phyloP scores from a whole-genome alignment of 192 early-diverging fungal genomes.

The Dispira parvispora region DNA sequence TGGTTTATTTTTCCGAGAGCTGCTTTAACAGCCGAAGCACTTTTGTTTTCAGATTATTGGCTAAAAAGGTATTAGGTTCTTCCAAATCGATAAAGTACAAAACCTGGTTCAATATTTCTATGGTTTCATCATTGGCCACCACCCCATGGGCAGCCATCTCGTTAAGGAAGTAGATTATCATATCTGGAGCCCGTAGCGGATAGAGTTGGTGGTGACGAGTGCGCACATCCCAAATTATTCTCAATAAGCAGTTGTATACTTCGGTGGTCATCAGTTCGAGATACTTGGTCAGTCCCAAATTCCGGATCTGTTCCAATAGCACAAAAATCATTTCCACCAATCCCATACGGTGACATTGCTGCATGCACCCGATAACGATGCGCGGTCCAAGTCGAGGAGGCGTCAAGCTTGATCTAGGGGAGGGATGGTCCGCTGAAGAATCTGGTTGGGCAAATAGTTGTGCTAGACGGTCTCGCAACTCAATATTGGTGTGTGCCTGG shows the following conservation, averaged over 20 bases:
- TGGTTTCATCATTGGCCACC: not conserved
- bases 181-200: not conserved
- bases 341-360: slow-evolving; percentile 1
- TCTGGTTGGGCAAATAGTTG: not conserved
- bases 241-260: slow-evolving; percentile 9
- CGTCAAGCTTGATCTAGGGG: too few species aligned
- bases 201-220: not conserved
- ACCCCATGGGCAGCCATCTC: slow-evolving; percentile 6
- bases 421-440: too few species aligned
- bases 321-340: not conserved
- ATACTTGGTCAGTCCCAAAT: not conserved
- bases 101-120: not conserved
- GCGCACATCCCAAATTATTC: not conserved
- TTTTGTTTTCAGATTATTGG: too few species aligned
- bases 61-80: not conserved
- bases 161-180: not conserved
- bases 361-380: slow-evolving; percentile 3
- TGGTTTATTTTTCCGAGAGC: too few species aligned
- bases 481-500: not conserved
- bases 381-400: not conserved
- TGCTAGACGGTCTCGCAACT: not conserved
- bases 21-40: too few species aligned
- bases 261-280: slow-evolving; percentile 4
- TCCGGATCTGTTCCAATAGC: not conserved
- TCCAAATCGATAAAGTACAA: slow-evolving; percentile 3